Percentiles rank a stretch among this genome's conserved stretches.
These are phyloP conservation scores for Boletus huronensis DNA, from an alignment of 768 basidiomycete species.

Conservation along the genomic window DNA sequence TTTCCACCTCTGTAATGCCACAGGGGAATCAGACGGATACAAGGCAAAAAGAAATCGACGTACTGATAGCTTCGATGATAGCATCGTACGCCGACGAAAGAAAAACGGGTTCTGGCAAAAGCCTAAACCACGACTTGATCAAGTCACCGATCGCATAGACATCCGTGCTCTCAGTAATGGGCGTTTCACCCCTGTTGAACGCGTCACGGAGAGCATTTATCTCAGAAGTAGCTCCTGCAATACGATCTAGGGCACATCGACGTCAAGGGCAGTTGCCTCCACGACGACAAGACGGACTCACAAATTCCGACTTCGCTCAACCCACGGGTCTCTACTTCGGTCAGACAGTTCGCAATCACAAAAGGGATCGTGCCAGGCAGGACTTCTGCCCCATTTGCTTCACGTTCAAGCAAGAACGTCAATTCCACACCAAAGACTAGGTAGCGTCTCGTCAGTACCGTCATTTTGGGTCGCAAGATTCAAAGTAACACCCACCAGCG, in stretches of 20 bases:
- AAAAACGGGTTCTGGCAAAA: constrained; percentile 77
- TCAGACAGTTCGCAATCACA: constrained; percentile 61
- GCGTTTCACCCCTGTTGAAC: constrained; percentile 71
- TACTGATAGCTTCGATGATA: constrained; percentile 71
- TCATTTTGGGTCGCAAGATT: not conserved
- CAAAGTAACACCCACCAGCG: constrained; percentile 50
- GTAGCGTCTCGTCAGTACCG: constrained; percentile 4
- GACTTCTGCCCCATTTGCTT: constrained; percentile 48
- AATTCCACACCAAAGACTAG: constrained; percentile 77
- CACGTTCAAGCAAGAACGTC: constrained; percentile 63
- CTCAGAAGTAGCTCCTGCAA: constrained; percentile 71
- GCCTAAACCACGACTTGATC: constrained; percentile 83
- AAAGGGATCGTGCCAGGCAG: constrained; percentile 59
- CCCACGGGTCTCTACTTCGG: constrained; percentile 72
- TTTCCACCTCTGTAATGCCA: constrained; percentile 55
- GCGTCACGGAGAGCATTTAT: constrained; percentile 69
- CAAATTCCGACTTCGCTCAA: constrained; percentile 82
- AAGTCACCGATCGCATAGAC: constrained; percentile 82
- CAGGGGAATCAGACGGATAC: constrained; percentile 1
- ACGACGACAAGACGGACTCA: constrained; percentile 35
- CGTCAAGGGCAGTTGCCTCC: not conserved
- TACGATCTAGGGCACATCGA: constrained; percentile 54
- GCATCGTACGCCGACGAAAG: constrained; percentile 64
- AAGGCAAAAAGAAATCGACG: constrained; percentile 19
- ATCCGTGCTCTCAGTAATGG: constrained; percentile 58